These are phyloP conservation scores for Xylariomycetidae sp. DNA, from an alignment of 2,329 filamentous ascomycete genomes.

Conservation along the genomic window DNA sequence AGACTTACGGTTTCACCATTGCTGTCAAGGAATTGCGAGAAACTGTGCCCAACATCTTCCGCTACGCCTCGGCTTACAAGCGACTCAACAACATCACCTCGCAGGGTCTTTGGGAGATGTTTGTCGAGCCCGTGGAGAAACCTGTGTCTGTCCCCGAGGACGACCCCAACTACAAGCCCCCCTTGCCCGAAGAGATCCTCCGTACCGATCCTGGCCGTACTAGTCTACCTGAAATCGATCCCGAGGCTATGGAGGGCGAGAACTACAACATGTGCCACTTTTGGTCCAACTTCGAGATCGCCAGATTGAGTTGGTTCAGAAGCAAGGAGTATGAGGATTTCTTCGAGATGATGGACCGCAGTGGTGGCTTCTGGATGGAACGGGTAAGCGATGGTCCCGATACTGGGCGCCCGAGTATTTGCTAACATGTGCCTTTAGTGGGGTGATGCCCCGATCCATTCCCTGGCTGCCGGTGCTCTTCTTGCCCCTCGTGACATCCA, in stretches of 20 bases:
- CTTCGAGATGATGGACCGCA: slow-evolving; percentile 97
- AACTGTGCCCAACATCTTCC: slow-evolving; percentile 97
- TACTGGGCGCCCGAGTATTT: neutral
- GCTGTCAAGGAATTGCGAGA: slow-evolving; percentile 97
- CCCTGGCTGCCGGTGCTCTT: slow-evolving; percentile 85
- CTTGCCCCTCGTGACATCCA: slow-evolving; percentile 80
- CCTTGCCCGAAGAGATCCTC: slow-evolving; percentile 74
- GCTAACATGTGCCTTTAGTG: slow-evolving; percentile 58
- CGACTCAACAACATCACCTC: slow-evolving; percentile 84
- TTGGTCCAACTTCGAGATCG: slow-evolving; percentile 99
- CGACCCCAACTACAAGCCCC: slow-evolving; percentile 58
- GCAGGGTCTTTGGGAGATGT: slow-evolving; percentile 98
- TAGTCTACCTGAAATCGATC: slow-evolving; percentile 73
- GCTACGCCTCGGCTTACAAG: slow-evolving; percentile 97
- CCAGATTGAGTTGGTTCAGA: slow-evolving; percentile 87
- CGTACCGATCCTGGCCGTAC: slow-evolving; percentile 66
- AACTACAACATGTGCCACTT: slow-evolving; percentile 99
- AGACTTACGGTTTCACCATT: slow-evolving; percentile 98
- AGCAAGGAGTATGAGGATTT: slow-evolving; percentile 98
- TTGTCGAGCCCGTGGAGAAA: slow-evolving; percentile 70
- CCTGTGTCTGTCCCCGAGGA: slow-evolving; percentile 52
- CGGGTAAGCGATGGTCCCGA: slow-evolving; percentile 52
- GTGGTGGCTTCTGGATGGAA: slow-evolving; percentile 99
- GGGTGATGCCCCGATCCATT: slow-evolving; percentile 98
- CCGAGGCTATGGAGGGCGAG: slow-evolving; percentile 93